phyloP scores from a whole-genome alignment of 2,329 filamentous ascomycete species.

The Colletotrichum sp. region DNA sequence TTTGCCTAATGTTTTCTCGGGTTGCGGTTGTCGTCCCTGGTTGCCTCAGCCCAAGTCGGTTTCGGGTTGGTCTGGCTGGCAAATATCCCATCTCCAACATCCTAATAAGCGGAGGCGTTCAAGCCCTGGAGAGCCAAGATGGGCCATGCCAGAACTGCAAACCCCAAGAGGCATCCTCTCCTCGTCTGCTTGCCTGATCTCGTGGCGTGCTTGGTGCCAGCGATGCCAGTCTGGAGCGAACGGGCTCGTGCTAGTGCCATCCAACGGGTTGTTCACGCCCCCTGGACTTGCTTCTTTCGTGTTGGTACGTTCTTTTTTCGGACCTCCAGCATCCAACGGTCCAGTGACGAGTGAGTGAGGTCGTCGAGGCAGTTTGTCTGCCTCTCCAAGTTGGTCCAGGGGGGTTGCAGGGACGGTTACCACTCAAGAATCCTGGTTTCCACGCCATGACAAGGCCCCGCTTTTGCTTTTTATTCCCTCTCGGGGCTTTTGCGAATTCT shows the following conservation, averaged over 20 bases:
- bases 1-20: not conserved
- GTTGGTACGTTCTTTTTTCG: not conserved
- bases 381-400: not conserved
- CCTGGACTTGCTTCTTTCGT: slow-evolving; percentile 7
- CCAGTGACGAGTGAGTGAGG: not conserved
- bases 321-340: slow-evolving; percentile 1
- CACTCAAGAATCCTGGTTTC: not conserved
- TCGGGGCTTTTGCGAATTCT: slow-evolving; percentile 17
- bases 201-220: not conserved
- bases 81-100: not conserved
- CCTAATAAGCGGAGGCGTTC: not conserved
- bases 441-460: not conserved
- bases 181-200: not conserved
- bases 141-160: not conserved
- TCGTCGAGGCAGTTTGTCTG: not conserved
- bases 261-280: slow-evolving; percentile 3
- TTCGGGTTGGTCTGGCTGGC: not conserved
- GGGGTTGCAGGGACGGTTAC: not conserved
- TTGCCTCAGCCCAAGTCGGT: not conserved
- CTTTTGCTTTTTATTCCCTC: slow-evolving; percentile 6
- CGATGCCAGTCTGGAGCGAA: not conserved
- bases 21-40: not conserved
- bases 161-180: not conserved
- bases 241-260: not conserved
- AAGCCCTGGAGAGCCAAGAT: slow-evolving; percentile 1